Base-by-base conservation (phyloP, 164 flowering plant species). In the Piper betle region DNA sequence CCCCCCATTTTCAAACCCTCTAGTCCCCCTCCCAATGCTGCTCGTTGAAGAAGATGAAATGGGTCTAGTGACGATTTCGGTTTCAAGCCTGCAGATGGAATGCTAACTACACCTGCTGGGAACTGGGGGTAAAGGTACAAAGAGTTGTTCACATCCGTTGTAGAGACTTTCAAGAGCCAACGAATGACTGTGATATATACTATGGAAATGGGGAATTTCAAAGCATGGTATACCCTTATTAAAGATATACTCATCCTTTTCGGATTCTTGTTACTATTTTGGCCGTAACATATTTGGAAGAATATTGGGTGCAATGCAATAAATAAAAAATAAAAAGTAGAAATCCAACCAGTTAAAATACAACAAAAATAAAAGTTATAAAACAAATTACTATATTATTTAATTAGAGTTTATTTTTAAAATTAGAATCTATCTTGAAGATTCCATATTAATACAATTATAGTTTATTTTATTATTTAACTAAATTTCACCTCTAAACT, bases 1-100 rank as follows among this genome's bases (percentile, higher is more conserved):
- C 59, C 40, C 56, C 73, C 79, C 69, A 72, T 65, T 10, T 60
- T 66, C 67, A 50, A 41, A 41, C 65, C 64, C 71, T 64, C 61
- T 62, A 56, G 67, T 64, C 56, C 37, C n/a, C 66, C 53, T 69
- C 65, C 58, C 37, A 67, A 63, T 60, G 46, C 48, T 63, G 65
- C 58, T 25, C 6, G 4, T 50, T 4, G 8, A 18, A 6, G 38
- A 7, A 20, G 39, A 13, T 38, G 60, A 39, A 39, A 38, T 9
- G 60, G 39, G 18, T 58, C 20, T 58, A 18, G 4, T 20, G 13
- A 37, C n/a, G 25, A 5, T 19, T 55, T 37, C 38, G 1, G 8
- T 3, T 12, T 54, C 19, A 5, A 55, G 5, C 50, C n/a, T n/a
- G n/a, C n/a, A n/a, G n/a, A n/a, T n/a, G n/a, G n/a, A n/a, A n/a